A percentile compares a stretch with the other conserved stretches of the same genome.
phyloP scores from a whole-genome alignment of 805 yeast species.

The Starmerella bombicola region DNA sequence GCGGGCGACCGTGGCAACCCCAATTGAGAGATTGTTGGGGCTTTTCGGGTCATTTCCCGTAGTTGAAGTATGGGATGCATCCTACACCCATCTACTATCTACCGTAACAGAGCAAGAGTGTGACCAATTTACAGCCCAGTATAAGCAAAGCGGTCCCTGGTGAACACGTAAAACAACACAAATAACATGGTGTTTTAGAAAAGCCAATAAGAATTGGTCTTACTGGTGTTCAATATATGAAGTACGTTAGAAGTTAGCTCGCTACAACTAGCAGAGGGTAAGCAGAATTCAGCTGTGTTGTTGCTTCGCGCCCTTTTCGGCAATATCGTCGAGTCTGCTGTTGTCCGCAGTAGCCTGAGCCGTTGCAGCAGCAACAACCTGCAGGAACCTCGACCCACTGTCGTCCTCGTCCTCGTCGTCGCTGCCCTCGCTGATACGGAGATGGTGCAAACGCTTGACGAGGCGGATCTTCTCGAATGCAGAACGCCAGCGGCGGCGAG shows the following conservation, averaged over 20 bases:
- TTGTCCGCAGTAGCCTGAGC: slow-evolving; percentile 15
- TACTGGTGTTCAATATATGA: too few species aligned
- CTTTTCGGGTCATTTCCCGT: not conserved
- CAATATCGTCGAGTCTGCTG: too few species aligned
- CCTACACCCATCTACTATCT: not conserved
- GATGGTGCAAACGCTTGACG: slow-evolving; percentile 61
- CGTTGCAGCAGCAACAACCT: slow-evolving; percentile 18
- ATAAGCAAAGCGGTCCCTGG: too few species aligned
- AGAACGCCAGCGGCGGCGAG: slow-evolving; percentile 69
- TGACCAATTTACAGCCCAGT: too few species aligned
- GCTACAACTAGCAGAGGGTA: too few species aligned
- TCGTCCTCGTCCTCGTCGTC: slow-evolving; percentile 31
- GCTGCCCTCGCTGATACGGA: slow-evolving; percentile 41
- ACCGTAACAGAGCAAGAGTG: too few species aligned
- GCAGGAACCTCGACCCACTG: slow-evolving; percentile 14
- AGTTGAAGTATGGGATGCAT: slow-evolving; percentile 1
- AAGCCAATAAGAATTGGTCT: too few species aligned
- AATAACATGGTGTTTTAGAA: too few species aligned
- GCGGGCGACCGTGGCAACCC: not conserved
- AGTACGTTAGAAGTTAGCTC: too few species aligned
- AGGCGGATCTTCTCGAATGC: slow-evolving; percentile 77
- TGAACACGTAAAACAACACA: too few species aligned
- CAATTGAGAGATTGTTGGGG: not conserved
- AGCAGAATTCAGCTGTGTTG: too few species aligned
- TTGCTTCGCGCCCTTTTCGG: not conserved